Percentiles rank a stretch among this genome's conserved stretches.
phyloP scores from a whole-genome alignment of 228 moss, liverwort and hornwort genomes.

The Sphagnum magellanicum region DNA sequence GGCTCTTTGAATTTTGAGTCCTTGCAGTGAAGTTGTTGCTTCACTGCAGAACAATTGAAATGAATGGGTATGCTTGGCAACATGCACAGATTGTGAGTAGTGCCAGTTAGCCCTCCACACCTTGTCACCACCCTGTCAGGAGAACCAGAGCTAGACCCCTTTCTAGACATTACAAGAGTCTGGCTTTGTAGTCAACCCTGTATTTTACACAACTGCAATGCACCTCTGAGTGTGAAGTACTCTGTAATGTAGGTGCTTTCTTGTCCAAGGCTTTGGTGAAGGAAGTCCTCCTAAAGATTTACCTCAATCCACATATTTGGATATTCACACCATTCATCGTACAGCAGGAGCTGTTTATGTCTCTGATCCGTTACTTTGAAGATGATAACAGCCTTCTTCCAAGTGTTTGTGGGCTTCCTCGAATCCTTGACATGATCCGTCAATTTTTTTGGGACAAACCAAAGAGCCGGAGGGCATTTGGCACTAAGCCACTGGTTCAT shows the following conservation, averaged over 20 bases:
- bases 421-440: conserved; percentile 69
- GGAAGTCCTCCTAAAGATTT: conserved; percentile 63
- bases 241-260: conserved; percentile 36
- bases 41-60: too few species aligned
- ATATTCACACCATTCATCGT: conserved; percentile 66
- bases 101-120: too few species aligned
- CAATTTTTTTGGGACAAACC: conserved; percentile 78
- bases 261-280: conserved; percentile 58
- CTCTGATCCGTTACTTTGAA: conserved; percentile 62
- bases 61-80: too few species aligned
- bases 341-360: conserved; percentile 62
- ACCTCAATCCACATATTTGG: conserved; percentile 85
- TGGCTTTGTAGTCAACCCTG: too few species aligned
- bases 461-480: conserved; percentile 52
- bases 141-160: too few species aligned
- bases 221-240: too few species aligned
- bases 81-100: too few species aligned
- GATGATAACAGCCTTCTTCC: conserved; percentile 56
- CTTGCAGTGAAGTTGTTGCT: too few species aligned
- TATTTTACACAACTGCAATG: too few species aligned
- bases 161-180: too few species aligned
- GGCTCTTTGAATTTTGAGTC: too few species aligned
- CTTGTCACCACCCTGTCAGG: too few species aligned
- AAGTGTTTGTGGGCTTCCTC: conserved; percentile 67
- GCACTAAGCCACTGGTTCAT: conserved; percentile 56